phyloP scores from a whole-genome alignment of 345 rosid species.

The Pseudoturritis turrita region DNA sequence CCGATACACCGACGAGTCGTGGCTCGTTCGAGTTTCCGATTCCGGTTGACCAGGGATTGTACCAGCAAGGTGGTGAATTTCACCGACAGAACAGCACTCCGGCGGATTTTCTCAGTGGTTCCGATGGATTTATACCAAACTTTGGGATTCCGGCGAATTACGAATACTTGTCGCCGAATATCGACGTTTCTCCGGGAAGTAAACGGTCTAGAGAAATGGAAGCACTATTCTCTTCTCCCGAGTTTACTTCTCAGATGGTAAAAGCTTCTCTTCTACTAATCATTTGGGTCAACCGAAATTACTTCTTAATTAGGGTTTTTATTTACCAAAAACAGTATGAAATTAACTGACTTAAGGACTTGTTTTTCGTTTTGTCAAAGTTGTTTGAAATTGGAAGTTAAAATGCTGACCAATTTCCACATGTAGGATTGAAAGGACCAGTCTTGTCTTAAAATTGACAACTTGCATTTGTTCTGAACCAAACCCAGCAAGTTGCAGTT shows the following conservation, averaged over 20 bases:
- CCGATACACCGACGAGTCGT: conserved; percentile 20
- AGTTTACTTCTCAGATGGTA: conserved; percentile 43
- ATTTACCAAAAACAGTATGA: not conserved
- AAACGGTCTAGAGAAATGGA: conserved; percentile 43
- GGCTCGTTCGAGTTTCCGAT: conserved; percentile 27
- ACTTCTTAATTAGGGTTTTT: not conserved
- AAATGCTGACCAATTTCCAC: not conserved
- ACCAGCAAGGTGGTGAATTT: conserved; percentile 39
- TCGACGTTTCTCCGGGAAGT: conserved; percentile 42
- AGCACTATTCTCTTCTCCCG: conserved; percentile 32
- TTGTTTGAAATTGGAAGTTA: conserved; percentile 3
- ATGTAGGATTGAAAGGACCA: not conserved
- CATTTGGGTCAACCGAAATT: not conserved
- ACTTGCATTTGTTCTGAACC: conserved; percentile 16
- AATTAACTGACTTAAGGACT: not conserved
- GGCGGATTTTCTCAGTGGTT: conserved; percentile 47
- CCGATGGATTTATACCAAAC: conserved; percentile 42
- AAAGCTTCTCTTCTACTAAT: not conserved
- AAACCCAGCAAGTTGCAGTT: conserved; percentile 19
- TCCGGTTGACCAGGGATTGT: conserved; percentile 35
- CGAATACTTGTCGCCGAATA: conserved; percentile 37
- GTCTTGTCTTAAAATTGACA: conserved; percentile 22
- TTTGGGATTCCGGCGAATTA: conserved; percentile 39
- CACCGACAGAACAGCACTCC: conserved; percentile 72
- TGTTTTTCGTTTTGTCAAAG: not conserved